These are phyloP conservation scores for Alternaria dauci DNA, from an alignment of 2,329 filamentous ascomycete genomes.

Conservation along the genomic window DNA sequence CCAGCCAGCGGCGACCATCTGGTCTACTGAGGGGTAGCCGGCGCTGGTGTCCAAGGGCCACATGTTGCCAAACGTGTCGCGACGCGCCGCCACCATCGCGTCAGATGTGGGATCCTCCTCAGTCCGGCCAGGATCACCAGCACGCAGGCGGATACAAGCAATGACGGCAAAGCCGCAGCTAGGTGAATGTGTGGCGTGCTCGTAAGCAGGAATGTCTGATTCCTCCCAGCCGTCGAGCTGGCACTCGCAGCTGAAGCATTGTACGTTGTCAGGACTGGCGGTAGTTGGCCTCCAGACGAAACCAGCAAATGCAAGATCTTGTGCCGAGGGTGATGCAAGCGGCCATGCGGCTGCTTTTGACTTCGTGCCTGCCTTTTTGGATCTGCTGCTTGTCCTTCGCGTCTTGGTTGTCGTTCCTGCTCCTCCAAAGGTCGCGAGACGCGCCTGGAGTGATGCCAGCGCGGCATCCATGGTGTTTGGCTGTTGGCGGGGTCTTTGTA, in stretches of 20 bases:
- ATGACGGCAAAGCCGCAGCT: constrained; percentile 87
- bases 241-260: constrained; percentile 86
- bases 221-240: constrained; percentile 92
- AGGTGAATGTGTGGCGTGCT: constrained; percentile 84
- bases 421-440: constrained; percentile 78
- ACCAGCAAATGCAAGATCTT: constrained; percentile 85
- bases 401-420: constrained; percentile 69
- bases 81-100: constrained; percentile 77
- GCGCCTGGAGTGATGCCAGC: constrained; percentile 74
- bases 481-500: background rate
- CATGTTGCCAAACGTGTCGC: constrained; percentile 79
- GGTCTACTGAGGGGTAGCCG: constrained; percentile 57
- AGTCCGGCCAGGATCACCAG: constrained; percentile 68
- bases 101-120: constrained; percentile 77
- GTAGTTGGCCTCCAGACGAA: constrained; percentile 86
- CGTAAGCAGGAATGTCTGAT: constrained; percentile 80
- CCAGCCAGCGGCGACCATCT: constrained; percentile 94
- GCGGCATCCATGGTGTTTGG: constrained; percentile 37
- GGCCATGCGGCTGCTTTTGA: constrained; percentile 70
- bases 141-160: constrained; percentile 62
- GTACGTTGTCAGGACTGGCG: constrained; percentile 83
- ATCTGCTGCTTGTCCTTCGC: constrained; percentile 72
- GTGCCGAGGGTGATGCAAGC: constrained; percentile 71
- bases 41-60: constrained; percentile 80
- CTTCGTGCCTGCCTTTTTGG: constrained; percentile 60